Evolutionary conservation across 2,329 filamentous ascomycete species (phyloP).

Genomic region (Beauveria scarabaeidicola): DNA sequence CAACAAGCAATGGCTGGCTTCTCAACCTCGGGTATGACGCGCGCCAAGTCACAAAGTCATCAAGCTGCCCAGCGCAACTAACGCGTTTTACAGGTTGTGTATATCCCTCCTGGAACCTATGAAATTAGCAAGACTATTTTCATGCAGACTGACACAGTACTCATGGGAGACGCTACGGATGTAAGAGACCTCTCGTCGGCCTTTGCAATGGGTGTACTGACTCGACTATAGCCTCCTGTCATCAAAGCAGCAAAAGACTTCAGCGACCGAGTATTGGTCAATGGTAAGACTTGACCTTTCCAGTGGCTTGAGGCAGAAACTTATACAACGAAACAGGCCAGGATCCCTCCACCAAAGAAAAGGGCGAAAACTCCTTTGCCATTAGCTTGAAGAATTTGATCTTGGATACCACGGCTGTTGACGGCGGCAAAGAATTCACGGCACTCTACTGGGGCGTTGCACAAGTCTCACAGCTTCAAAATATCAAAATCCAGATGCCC

Average conservation of each 20-base stretch:
- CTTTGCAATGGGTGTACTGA: constrained; percentile 4
- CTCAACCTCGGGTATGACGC: constrained; percentile 15
- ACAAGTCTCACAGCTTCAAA: constrained; percentile 33
- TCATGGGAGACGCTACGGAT: constrained; percentile 37
- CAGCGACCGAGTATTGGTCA: constrained; percentile 16
- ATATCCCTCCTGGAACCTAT: constrained; percentile 35
- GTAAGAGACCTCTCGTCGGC: neutral
- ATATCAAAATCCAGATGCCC: constrained; percentile 34
- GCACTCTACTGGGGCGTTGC: constrained; percentile 38
- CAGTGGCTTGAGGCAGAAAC: neutral
- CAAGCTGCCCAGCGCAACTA: neutral
- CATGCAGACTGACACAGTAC: constrained; percentile 36
- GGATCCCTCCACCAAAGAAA: constrained; percentile 25
- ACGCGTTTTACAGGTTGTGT: constrained; percentile 20
- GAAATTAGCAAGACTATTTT: constrained; percentile 28
- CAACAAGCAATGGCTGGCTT: constrained; percentile 9
- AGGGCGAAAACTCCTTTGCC: constrained; percentile 33
- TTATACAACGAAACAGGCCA: constrained; percentile 12
- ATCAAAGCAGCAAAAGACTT: constrained; percentile 32
- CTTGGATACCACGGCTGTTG: constrained; percentile 32
- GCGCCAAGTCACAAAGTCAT: neutral
- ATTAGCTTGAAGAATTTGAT: constrained; percentile 35
- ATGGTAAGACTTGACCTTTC: neutral
- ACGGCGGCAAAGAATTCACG: constrained; percentile 27
- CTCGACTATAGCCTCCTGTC: constrained; percentile 23